Evolutionary conservation across 345 rosid species (phyloP), one percentile per base, ranked within the genome.

Genomic region (Eucalyptus pumila): DNA sequence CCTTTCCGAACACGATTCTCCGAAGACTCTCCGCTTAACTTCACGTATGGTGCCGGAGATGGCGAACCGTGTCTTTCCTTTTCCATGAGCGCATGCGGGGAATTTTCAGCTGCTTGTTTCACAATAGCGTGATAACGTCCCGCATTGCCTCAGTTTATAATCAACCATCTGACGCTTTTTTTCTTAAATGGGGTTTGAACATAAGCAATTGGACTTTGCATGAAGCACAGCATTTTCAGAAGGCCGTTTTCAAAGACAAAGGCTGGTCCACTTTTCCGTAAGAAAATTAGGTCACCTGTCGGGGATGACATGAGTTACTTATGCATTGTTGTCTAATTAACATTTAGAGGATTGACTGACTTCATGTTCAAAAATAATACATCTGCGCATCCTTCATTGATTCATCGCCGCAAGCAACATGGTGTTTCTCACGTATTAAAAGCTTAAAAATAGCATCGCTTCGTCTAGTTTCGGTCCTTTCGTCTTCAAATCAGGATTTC

Each of bases 1-100:
- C 93, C 93, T 86, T 92, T 92, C 62, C 86, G 88, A 16, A 45
- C 86, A 51, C 90, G 86, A 37, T 62, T 86, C 50, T 40, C 45
- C 40, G 88, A 89, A 24, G 88, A 19, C 32, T 40, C 72, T 62
- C 24, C 9, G 42, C 19, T 30, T 50, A 80, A 26, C 88, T 87
- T 92, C 80, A 45, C 58, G 27, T 86, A 81, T 8, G 88, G 48
- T 26, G 87, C 14, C 37, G 85, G 76, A 54, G 90, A 51, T 9
- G 85, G 87, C 40, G 86, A 62, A 40, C 85, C 15, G 19, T 54
- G 58, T 13, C 54, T 47, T 42, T 86, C 80, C 87, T 85, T 48
- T 21, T 2, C 83, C 90, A 89, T 89, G 89, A 11, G 45, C 8
- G 15, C 14, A 7, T 37, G 47, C 27, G 14, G 8, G 27, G 83